phyloP scores from a whole-genome alignment of 805 yeast genomes.

The Suhomyces pyralidae region DNA sequence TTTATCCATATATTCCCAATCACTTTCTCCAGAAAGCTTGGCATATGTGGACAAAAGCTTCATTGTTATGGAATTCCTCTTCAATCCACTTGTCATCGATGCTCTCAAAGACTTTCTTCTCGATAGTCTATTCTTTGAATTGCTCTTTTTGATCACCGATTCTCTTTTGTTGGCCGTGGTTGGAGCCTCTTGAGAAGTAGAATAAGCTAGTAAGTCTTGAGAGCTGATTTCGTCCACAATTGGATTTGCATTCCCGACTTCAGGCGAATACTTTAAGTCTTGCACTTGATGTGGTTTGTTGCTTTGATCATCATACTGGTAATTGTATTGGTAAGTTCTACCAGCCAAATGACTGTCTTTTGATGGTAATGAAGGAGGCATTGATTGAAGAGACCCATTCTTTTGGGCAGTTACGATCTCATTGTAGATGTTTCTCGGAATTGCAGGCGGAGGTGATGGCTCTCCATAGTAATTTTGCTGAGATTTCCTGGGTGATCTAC shows the following conservation, averaged over 20 bases:
- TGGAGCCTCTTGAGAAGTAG: constrained; percentile 17
- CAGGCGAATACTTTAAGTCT: not conserved
- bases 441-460: constrained; percentile 22
- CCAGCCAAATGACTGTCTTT: constrained; percentile 24
- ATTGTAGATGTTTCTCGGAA: constrained; percentile 43
- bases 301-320: constrained; percentile 2
- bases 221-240: constrained; percentile 18
- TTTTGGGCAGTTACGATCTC: constrained; percentile 39
- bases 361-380: constrained; percentile 44
- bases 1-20: constrained; percentile 67
- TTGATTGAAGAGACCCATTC: constrained; percentile 20
- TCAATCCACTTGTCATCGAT: constrained; percentile 46
- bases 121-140: constrained; percentile 29
- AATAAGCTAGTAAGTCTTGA: constrained; percentile 24
- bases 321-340: constrained; percentile 3
- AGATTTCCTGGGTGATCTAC: constrained; percentile 21
- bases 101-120: constrained; percentile 37
- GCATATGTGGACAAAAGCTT: constrained; percentile 72
- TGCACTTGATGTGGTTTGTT: constrained; percentile 4
- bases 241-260: constrained; percentile 11
- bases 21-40: constrained; percentile 59
- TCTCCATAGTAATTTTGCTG: constrained; percentile 12
- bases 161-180: constrained; percentile 22
- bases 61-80: constrained; percentile 68
- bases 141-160: constrained; percentile 23